A percentile compares a stretch with the other conserved stretches of the same genome.
Evolutionary conservation across 2,329 filamentous ascomycete species (phyloP).

Genomic region (Trichoderma koningii): DNA sequence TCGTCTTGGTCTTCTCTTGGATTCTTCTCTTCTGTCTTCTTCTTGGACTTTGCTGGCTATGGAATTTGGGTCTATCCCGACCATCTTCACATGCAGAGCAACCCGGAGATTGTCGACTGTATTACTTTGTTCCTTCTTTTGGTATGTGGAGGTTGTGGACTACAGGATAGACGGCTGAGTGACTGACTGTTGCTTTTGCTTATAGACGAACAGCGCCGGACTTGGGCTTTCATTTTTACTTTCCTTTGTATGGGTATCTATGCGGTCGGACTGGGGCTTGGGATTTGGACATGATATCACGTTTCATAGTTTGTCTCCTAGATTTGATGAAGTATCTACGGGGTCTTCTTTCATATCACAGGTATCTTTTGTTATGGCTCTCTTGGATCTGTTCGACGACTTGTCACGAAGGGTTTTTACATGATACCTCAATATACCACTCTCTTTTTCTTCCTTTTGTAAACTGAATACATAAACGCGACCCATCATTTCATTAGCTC

Average conservation of each 20-base stretch:
- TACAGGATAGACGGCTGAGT: slow-evolving; percentile 2
- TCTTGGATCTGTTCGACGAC: not conserved
- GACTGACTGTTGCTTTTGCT: slow-evolving; percentile 7
- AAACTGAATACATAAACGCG: not conserved
- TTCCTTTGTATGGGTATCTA: slow-evolving; percentile 8
- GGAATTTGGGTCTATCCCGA: not conserved
- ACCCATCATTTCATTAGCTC: not conserved
- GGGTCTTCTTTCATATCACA: not conserved
- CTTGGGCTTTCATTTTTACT: not conserved
- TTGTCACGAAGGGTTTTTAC: not conserved
- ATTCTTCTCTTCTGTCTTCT: not conserved
- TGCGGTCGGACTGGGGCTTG: not conserved
- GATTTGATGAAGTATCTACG: not conserved
- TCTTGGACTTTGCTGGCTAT: not conserved
- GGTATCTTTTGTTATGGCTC: not conserved
- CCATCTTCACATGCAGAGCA: not conserved
- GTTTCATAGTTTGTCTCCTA: not conserved
- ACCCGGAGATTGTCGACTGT: slow-evolving; percentile 9
- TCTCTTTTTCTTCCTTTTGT: not conserved
- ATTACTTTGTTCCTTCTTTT: not conserved
- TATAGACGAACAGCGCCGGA: not conserved
- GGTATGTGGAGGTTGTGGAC: not conserved
- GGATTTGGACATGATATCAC: not conserved
- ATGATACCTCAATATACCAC: not conserved
- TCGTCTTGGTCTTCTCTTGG: not conserved